phyloP scores from a whole-genome alignment of 2,329 filamentous ascomycete species.

The Pestalotiopsis sp. region DNA sequence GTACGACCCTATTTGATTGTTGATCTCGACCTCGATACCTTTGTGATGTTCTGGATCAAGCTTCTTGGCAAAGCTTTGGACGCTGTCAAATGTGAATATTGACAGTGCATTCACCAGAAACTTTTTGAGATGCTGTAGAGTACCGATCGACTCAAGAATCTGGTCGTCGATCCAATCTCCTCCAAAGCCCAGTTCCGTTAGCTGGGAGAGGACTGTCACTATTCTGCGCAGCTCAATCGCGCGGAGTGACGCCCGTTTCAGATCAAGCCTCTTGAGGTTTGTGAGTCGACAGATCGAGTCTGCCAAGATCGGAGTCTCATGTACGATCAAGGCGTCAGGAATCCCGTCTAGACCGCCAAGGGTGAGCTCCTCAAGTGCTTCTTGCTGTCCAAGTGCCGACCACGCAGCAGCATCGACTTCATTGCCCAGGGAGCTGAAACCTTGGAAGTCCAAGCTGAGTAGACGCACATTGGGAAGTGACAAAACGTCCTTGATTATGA shows the following conservation, averaged over 20 bases:
- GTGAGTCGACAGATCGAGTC: conserved; percentile 50
- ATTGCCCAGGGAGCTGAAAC: conserved; percentile 17
- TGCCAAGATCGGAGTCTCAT: conserved; percentile 25
- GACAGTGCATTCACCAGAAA: conserved; percentile 59
- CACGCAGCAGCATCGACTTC: conserved; percentile 21
- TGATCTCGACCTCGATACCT: conserved; percentile 35
- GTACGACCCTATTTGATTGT: conserved; percentile 32
- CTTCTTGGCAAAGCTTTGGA: conserved; percentile 43
- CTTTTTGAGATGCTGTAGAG: conserved; percentile 48
- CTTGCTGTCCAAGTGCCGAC: conserved; percentile 27
- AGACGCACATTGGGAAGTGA: conserved; percentile 26
- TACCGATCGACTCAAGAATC: conserved; percentile 38
- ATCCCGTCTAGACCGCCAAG: conserved; percentile 40
- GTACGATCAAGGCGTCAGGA: conserved; percentile 49
- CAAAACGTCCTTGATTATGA: conserved; percentile 26
- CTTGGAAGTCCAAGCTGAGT: conserved; percentile 22
- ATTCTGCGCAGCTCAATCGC: conserved; percentile 52
- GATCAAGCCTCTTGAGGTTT: conserved; percentile 54
- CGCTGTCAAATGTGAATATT: conserved; percentile 52
- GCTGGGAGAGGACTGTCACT: conserved; percentile 41
- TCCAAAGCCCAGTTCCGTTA: conserved; percentile 60
- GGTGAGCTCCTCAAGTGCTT: conserved; percentile 23
- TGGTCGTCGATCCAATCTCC: conserved; percentile 54
- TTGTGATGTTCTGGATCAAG: conserved; percentile 32
- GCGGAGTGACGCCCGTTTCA: conserved; percentile 53